Percentiles rank a stretch among this genome's conserved stretches.
phyloP scores from a whole-genome alignment of 2,329 filamentous ascomycete species.

The Verticillium isaacii region DNA sequence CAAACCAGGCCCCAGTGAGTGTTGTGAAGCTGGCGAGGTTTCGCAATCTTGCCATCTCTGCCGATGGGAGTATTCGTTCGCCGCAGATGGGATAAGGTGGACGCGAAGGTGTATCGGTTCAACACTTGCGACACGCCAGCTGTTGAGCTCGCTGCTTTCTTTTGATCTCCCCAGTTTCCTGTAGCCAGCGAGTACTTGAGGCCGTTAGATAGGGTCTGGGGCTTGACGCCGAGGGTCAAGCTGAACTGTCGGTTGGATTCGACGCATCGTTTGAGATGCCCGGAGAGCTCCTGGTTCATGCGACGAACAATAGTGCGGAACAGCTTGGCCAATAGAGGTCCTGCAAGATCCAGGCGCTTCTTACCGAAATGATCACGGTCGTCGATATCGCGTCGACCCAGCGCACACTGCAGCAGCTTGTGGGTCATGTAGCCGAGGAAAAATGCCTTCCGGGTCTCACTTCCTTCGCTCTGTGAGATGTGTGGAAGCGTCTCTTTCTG shows the following conservation, averaged over 20 bases:
- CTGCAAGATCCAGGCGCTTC: constrained; percentile 93
- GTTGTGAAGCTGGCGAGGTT: constrained; percentile 95
- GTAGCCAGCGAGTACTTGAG: constrained; percentile 96
- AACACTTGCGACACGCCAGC: constrained; percentile 97
- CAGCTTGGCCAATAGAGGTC: constrained; percentile 89
- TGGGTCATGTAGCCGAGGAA: constrained; percentile 99
- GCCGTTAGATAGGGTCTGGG: constrained; percentile 84
- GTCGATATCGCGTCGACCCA: constrained; percentile 89
- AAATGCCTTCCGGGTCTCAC: constrained; percentile 93
- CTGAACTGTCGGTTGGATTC: constrained; percentile 88
- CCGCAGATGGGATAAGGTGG: constrained; percentile 91
- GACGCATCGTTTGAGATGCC: constrained; percentile 87
- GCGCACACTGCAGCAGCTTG: constrained; percentile 84
- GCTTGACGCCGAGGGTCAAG: constrained; percentile 84
- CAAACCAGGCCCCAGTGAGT: constrained; percentile 98
- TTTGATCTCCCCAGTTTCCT: constrained; percentile 99
- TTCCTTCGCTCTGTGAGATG: constrained; percentile 91
- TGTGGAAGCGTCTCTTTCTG: constrained; percentile 96
- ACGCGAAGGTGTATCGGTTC: constrained; percentile 96
- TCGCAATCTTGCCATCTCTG: constrained; percentile 95
- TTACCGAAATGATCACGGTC: constrained; percentile 99
- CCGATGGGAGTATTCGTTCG: constrained; percentile 97
- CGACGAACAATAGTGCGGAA: constrained; percentile 91
- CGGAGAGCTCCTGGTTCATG: constrained; percentile 84
- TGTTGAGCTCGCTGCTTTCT: constrained; percentile 92